Percentiles rank a stretch among this genome's conserved stretches.
These are phyloP conservation scores for Backusella morwellensis DNA, from an alignment of 192 early-diverging fungal genomes.

Conservation along the genomic window DNA sequence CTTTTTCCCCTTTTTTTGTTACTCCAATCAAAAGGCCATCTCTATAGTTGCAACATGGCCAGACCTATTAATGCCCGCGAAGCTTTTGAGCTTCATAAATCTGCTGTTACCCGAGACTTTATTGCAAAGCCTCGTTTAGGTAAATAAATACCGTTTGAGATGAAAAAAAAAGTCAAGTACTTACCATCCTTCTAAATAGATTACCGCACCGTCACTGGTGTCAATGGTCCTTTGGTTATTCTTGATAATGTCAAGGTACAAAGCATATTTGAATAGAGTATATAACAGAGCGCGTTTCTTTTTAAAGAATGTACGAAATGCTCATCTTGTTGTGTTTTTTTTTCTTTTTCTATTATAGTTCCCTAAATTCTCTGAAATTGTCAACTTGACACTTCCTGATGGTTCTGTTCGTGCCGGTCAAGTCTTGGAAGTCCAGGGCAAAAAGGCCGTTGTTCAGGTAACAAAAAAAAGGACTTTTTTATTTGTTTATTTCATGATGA, in stretches of 20 bases:
- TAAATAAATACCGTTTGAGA: slow-evolving; percentile 33
- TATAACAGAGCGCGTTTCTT: not conserved
- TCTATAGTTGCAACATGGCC: slow-evolving; percentile 10
- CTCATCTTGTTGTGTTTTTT: not conserved
- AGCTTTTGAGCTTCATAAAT: slow-evolving; percentile 76
- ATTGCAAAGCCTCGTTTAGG: slow-evolving; percentile 83
- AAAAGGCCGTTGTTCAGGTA: slow-evolving; percentile 93
- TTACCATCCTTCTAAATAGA: slow-evolving; percentile 50
- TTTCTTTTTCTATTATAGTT: slow-evolving; percentile 51
- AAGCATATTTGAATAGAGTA: not conserved
- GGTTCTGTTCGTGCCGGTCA: slow-evolving; percentile 94
- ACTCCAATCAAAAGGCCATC: not conserved
- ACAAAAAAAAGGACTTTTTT: not conserved
- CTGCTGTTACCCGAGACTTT: slow-evolving; percentile 90
- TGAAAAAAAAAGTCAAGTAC: not conserved
- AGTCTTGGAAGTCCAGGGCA: slow-evolving; percentile 96
- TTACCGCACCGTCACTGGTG: slow-evolving; percentile 98
- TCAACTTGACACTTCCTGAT: slow-evolving; percentile 94
- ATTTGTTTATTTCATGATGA: not conserved
- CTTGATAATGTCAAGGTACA: slow-evolving; percentile 96
- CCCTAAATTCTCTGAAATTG: slow-evolving; percentile 97
- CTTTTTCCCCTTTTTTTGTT: not conserved
- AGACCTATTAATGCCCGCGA: slow-evolving; percentile 44
- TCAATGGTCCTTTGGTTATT: slow-evolving; percentile 98
- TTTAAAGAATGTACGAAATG: not conserved